Conservation (phyloP, 768 basidiomycete genomes). For the Kwoniella dendrophila region DNA sequence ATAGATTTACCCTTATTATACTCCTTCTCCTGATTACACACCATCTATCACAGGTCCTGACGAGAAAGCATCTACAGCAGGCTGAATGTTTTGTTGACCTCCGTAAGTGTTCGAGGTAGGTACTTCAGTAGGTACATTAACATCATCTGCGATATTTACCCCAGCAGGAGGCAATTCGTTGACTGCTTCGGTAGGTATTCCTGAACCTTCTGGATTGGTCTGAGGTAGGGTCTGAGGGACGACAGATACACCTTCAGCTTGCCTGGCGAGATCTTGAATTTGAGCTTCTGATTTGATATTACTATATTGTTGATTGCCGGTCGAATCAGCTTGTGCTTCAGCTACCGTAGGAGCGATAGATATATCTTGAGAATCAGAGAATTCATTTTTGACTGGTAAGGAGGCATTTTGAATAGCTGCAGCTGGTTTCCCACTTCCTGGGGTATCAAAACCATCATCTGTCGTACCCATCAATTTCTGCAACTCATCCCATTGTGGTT, state of each 20-base stretch:
- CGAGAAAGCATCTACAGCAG: not conserved
- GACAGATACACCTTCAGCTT: slow-evolving; percentile 12
- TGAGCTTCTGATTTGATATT: not conserved
- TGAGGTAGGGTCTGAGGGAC: slow-evolving; percentile 8
- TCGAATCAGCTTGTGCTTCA: slow-evolving; percentile 20
- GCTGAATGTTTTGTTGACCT: not conserved
- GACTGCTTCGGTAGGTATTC: slow-evolving; percentile 32
- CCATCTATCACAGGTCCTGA: slow-evolving; percentile 5
- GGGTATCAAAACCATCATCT: slow-evolving; percentile 15
- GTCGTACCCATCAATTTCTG: slow-evolving; percentile 38
- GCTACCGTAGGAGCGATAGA: slow-evolving; percentile 30
- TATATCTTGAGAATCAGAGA: not conserved
- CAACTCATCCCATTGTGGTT: slow-evolving; percentile 42
- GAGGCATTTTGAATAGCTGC: no score
- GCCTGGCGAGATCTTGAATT: slow-evolving; percentile 12
- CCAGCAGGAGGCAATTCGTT: slow-evolving; percentile 30
- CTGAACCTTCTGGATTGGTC: slow-evolving; percentile 11
- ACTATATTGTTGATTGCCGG: not conserved
- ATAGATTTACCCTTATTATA: not conserved
- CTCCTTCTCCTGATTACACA: not conserved
- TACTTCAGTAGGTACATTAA: not conserved
- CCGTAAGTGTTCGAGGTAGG: not conserved
- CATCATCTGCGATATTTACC: slow-evolving; percentile 11
- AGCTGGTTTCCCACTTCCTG: not conserved
- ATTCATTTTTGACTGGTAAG: not conserved